Conservation (phyloP, 2,329 filamentous ascomycete species). For the Gnomoniopsis sp. region DNA sequence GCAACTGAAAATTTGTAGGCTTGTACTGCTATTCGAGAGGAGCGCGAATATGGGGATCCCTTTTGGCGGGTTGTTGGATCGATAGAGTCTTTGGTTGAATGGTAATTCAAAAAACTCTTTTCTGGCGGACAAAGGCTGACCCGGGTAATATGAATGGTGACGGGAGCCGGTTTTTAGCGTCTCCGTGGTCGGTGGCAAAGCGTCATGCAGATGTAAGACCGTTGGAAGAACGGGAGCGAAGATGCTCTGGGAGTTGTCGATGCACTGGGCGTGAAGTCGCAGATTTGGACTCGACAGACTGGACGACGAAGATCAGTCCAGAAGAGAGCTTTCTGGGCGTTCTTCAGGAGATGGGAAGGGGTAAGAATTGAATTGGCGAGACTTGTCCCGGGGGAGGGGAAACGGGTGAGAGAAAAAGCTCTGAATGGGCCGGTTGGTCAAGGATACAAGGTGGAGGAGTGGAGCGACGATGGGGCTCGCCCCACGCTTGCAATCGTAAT, state of each 20-base stretch:
- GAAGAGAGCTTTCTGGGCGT: neutral
- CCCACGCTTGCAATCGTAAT: conserved; percentile 12
- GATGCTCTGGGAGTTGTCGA: neutral
- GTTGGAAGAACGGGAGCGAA: neutral
- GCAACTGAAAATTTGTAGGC: too few species aligned
- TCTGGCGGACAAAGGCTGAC: neutral
- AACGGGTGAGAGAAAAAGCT: neutral
- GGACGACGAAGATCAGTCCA: neutral
- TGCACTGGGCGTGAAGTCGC: neutral
- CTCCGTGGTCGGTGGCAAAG: conserved; percentile 1
- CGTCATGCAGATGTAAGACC: conserved; percentile 1
- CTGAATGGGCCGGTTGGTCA: neutral
- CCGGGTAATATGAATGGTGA: neutral
- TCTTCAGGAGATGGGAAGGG: neutral
- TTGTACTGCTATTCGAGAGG: neutral
- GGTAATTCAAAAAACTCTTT: neutral
- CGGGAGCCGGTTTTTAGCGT: neutral
- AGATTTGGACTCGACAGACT: too few species aligned
- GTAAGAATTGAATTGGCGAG: neutral
- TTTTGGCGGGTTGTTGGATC: neutral
- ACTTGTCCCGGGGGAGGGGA: conserved; percentile 1
- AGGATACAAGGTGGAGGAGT: neutral
- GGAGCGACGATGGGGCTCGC: neutral
- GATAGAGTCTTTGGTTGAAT: neutral
- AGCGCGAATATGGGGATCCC: neutral